Conservation (phyloP, 495 filamentous ascomycete genomes). For the Hypomontagnella submonticulosa region DNA sequence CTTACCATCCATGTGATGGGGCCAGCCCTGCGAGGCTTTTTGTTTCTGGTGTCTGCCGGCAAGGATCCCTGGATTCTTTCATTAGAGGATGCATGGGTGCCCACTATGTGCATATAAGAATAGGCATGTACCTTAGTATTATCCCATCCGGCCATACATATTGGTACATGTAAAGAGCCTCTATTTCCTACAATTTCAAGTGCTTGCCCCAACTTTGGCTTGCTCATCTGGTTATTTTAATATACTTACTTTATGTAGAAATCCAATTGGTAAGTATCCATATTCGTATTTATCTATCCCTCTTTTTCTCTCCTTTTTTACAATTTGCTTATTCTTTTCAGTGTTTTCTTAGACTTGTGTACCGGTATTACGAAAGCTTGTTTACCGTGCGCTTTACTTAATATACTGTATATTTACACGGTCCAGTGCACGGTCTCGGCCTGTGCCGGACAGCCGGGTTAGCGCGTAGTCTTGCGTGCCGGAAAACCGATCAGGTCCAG, state of each 20-base stretch:
- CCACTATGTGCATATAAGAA: neutral
- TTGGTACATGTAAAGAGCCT: too few relatives aligned
- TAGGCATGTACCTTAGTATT: neutral
- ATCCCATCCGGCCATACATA: neutral
- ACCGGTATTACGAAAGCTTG: neutral
- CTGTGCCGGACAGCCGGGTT: constrained; percentile 47
- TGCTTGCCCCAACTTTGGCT: too few relatives aligned
- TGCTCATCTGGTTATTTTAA: too few relatives aligned
- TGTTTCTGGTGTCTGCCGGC: constrained; percentile 11
- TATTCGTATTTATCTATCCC: too few relatives aligned
- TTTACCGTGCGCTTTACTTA: constrained; percentile 7
- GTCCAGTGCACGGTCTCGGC: constrained; percentile 41
- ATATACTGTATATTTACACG: constrained; percentile 33
- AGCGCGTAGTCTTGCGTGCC: constrained; percentile 40
- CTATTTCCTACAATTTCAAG: too few relatives aligned
- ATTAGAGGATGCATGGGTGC: constrained; percentile 4
- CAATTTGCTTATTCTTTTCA: too few relatives aligned
- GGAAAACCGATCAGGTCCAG: constrained; percentile 42
- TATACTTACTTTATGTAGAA: too few relatives aligned
- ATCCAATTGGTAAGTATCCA: too few relatives aligned
- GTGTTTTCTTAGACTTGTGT: too few relatives aligned
- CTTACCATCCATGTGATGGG: constrained; percentile 29
- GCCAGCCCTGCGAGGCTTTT: constrained; percentile 32
- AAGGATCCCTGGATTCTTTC: constrained; percentile 13
- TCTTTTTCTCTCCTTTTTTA: too few relatives aligned